Evolutionary conservation across 2,329 filamentous ascomycete species (phyloP), one percentile per base, ranked within the genome.

Genomic region (Monilinia laxa): DNA sequence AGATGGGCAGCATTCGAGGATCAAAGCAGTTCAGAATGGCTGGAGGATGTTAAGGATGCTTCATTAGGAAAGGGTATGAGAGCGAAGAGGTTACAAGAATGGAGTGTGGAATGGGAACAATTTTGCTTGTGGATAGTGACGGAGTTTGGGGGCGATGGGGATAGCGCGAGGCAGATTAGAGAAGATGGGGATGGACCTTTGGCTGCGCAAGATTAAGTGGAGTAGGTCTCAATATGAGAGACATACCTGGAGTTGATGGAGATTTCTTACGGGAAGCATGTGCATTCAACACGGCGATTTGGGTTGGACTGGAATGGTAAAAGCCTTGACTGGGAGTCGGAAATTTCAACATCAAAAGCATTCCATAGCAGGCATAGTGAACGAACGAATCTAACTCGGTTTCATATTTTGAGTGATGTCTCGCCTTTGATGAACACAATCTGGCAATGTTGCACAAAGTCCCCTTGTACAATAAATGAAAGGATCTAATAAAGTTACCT

Each of bases 1-100:
- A 85, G 91, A 52, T 98, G 92, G 92, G 90, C 92, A 11, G 90
- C 89, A 28, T 96, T 93, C 73, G 92, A 96, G 76, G 93, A 97
- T 72, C 87, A 92, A 76, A 84, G 79, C 25, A 78, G 84, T 14
- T 84, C 87, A 10, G 86, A 89, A 56, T 97, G 93, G 92, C 78
- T 83, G 28, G 82, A 85, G 65, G 90, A 87, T 65, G 84, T 97
- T 70, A 88, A 86, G 67, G 87, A 90, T 70, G 93, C 92, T 0
- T 88, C 88, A 54, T 80, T 90, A 69, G 93, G 92, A 1, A 81
- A 81, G 58, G 87, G 91, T 0, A 72, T 90, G 64, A 90, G 95
- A 76, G 91, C 91, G 0, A 76, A 87, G 76, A 83, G 89, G 69
- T 78, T 98, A 77, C 87, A 87, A 76, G 84, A 93, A 77, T 97